phyloP scores from a whole-genome alignment of 139 green algal genomes.

The Coccomyxa sp. region DNA sequence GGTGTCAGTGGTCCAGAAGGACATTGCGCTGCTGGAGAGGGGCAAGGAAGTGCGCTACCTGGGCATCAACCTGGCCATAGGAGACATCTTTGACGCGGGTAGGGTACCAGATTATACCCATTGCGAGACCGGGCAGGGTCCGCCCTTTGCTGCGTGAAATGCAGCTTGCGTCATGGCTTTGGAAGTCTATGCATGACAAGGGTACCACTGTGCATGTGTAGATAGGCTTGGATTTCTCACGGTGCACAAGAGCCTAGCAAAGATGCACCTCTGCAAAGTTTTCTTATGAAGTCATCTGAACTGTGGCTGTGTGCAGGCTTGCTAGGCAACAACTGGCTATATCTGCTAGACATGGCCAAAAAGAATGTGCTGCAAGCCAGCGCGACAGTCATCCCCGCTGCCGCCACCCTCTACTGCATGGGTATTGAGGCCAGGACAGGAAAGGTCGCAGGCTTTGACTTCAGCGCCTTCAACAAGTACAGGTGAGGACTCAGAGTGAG shows the following conservation, averaged over 20 bases:
- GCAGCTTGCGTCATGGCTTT: no score
- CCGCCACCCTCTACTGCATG: slow-evolving; percentile 69
- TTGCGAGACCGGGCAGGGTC: no score
- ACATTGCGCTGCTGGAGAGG: slow-evolving; percentile 37
- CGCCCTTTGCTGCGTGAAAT: no score
- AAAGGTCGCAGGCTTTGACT: slow-evolving; percentile 49
- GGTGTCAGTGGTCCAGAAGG: slow-evolving; percentile 42
- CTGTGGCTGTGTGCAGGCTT: slow-evolving; percentile 50
- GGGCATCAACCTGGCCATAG: slow-evolving; percentile 65
- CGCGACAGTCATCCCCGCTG: slow-evolving; percentile 49
- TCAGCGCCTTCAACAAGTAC: slow-evolving; percentile 69
- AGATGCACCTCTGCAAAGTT: no score
- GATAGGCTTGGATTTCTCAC: no score
- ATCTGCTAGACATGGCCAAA: slow-evolving; percentile 49
- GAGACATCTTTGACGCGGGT: slow-evolving; percentile 65
- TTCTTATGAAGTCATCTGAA: no score
- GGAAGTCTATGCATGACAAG: no score
- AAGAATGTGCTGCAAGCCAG: slow-evolving; percentile 45
- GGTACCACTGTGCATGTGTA: no score
- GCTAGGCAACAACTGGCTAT: slow-evolving; percentile 51
- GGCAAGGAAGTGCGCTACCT: slow-evolving; percentile 45
- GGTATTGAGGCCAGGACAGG: slow-evolving; percentile 56
- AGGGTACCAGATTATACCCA: no score
- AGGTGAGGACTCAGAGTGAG: no score
- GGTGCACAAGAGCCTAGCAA: no score